These are phyloP conservation scores for Austroboletus festivus DNA, from an alignment of 768 basidiomycete genomes.

Conservation along the genomic window DNA sequence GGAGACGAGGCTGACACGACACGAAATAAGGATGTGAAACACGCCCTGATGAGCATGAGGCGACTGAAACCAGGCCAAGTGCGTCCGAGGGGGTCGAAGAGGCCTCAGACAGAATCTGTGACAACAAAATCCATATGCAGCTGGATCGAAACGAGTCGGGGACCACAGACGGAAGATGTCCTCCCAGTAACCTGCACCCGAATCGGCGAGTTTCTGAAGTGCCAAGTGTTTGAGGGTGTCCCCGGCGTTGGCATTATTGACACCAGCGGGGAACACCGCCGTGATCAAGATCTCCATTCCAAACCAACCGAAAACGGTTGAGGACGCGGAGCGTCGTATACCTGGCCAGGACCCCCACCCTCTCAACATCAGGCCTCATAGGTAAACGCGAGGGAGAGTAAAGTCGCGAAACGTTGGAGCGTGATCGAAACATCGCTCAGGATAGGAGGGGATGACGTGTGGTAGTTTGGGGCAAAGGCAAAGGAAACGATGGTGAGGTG, in stretches of 20 bases:
- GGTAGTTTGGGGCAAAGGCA: not conserved
- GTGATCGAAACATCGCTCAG: slow-evolving; percentile 12
- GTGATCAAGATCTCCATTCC: slow-evolving; percentile 5
- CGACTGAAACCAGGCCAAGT: slow-evolving; percentile 17
- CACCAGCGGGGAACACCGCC: slow-evolving; percentile 4
- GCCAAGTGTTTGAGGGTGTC: too few species aligned
- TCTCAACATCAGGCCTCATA: not conserved
- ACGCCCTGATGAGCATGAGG: slow-evolving; percentile 15
- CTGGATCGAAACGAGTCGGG: slow-evolving; percentile 18
- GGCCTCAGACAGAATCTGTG: not conserved
- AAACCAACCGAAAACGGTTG: slow-evolving; percentile 5
- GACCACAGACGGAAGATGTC: slow-evolving; percentile 14
- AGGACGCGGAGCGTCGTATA: slow-evolving; percentile 19
- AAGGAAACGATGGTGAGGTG: slow-evolving; percentile 23
- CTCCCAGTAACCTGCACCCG: slow-evolving; percentile 1
- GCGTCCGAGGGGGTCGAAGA: slow-evolving; percentile 7
- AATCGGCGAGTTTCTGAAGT: slow-evolving; percentile 18
- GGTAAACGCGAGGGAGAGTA: not conserved
- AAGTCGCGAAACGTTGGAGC: slow-evolving; percentile 9
- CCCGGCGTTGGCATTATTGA: too few species aligned
- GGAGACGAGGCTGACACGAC: not conserved
- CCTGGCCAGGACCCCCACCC: slow-evolving; percentile 6
- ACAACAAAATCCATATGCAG: not conserved
- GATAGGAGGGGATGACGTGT: not conserved
- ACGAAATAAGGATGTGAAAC: slow-evolving; percentile 4